phyloP scores from a whole-genome alignment of 148 eudicot species.

The Diospyros kaki region DNA sequence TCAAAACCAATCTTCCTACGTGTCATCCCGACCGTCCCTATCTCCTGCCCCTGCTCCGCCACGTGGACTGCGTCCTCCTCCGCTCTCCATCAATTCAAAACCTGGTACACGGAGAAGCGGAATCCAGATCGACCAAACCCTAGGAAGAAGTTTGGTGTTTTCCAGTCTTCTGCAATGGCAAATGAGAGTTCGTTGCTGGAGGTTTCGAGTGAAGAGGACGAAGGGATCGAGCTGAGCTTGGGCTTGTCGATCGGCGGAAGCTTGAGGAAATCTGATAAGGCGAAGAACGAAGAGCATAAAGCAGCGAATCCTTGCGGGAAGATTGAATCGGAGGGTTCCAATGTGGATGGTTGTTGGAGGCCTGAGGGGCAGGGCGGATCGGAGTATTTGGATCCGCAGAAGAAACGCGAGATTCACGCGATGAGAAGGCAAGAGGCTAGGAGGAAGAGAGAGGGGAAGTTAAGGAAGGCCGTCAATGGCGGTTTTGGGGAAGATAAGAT shows the following conservation, averaged over 20 bases:
- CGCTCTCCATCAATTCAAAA: slow-evolving; percentile 4
- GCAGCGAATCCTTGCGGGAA: not conserved
- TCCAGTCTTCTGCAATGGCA: not conserved
- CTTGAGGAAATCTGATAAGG: slow-evolving; percentile 9
- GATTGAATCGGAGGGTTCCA: not conserved
- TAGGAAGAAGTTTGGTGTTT: not conserved
- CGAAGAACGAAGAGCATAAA: not conserved
- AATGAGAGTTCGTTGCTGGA: slow-evolving; percentile 8
- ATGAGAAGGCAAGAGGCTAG: slow-evolving; percentile 41
- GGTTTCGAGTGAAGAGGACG: slow-evolving; percentile 22
- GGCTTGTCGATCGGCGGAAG: slow-evolving; percentile 39
- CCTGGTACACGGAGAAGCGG: not conserved
- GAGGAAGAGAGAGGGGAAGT: slow-evolving; percentile 39
- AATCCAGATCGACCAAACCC: not conserved
- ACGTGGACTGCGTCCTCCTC: slow-evolving; percentile 29
- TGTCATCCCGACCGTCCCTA: slow-evolving; percentile 29
- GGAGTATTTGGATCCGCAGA: slow-evolving; percentile 9
- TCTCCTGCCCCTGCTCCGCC: slow-evolving; percentile 29
- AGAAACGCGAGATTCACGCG: slow-evolving; percentile 35
- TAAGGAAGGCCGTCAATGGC: slow-evolving; percentile 13
- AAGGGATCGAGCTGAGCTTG: slow-evolving; percentile 53
- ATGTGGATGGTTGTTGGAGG: not conserved
- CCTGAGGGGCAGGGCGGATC: not conserved
- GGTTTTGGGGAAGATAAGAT: not conserved
- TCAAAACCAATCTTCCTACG: slow-evolving; percentile 18